These are phyloP conservation scores for Geotrichum australiense DNA, from an alignment of 1,139 yeast genomes.

Conservation along the genomic window DNA sequence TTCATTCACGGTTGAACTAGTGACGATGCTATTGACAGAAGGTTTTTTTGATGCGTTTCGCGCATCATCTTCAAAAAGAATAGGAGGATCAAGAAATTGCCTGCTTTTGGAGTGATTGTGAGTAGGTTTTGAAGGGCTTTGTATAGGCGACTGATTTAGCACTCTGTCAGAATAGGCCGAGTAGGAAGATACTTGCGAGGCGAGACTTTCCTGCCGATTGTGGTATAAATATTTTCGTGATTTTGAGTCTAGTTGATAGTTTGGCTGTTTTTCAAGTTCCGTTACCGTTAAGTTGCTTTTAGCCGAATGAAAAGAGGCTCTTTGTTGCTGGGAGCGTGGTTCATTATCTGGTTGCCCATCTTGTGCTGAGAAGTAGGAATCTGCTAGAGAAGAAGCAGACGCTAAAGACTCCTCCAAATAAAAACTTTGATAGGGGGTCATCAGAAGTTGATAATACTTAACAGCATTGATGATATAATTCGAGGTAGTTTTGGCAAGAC, in stretches of 20 bases:
- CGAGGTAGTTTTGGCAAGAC: no score
- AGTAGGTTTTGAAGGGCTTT: background rate
- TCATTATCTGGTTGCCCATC: background rate
- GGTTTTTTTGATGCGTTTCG: background rate
- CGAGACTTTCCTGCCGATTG: constrained; percentile 4
- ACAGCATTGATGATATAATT: no score
- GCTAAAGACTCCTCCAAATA: background rate
- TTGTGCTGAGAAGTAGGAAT: background rate
- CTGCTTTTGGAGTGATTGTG: background rate
- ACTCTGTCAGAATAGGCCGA: constrained; percentile 6
- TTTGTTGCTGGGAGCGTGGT: background rate
- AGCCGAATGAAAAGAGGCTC: background rate
- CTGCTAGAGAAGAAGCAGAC: background rate
- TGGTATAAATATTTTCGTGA: background rate
- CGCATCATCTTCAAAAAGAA: background rate
- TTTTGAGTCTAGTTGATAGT: background rate
- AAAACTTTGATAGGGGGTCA: background rate
- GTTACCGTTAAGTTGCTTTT: background rate
- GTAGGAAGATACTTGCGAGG: constrained; percentile 1
- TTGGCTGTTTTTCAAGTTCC: background rate
- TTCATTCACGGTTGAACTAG: background rate
- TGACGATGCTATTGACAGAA: constrained; percentile 2
- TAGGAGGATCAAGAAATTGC: background rate
- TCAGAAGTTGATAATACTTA: background rate
- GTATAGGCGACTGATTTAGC: constrained; percentile 2